These are phyloP conservation scores for Cynara cardunculus DNA, from an alignment of 129 eudicot species.

Conservation along the genomic window DNA sequence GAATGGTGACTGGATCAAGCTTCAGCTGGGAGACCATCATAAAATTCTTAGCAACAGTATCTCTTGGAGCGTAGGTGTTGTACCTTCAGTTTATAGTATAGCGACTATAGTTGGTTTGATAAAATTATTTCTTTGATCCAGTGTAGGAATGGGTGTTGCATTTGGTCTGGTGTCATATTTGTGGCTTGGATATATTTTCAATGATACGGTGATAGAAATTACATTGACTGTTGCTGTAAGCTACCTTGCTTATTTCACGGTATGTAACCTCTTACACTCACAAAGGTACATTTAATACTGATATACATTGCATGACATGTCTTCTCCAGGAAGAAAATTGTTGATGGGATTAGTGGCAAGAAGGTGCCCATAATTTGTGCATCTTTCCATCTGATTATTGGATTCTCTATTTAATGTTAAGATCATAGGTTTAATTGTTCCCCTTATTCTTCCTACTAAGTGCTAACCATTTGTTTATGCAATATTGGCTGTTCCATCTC, in stretches of 20 bases:
- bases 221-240: constrained; percentile 87
- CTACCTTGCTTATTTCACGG: constrained; percentile 90
- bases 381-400: neutral
- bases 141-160: constrained; percentile 86
- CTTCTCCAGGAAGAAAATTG: neutral
- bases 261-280: constrained; percentile 33
- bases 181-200: constrained; percentile 95
- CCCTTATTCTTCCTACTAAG: neutral
- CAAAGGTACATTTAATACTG: constrained; percentile 2
- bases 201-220: constrained; percentile 89
- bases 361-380: neutral
- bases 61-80: constrained; percentile 91
- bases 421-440: neutral
- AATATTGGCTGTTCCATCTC: neutral
- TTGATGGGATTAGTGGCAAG: neutral
- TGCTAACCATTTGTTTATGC: neutral
- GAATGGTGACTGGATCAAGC: constrained; percentile 79
- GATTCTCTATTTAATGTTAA: neutral
- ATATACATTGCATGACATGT: neutral
- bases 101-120: constrained; percentile 3
- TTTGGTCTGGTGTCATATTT: constrained; percentile 82
- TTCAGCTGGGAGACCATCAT: constrained; percentile 60
- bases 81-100: constrained; percentile 1
- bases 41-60: constrained; percentile 61
- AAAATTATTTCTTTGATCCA: constrained; percentile 32